phyloP scores from a whole-genome alignment of 2,329 filamentous ascomycete genomes.

The Fusarium chlamydosporum region DNA sequence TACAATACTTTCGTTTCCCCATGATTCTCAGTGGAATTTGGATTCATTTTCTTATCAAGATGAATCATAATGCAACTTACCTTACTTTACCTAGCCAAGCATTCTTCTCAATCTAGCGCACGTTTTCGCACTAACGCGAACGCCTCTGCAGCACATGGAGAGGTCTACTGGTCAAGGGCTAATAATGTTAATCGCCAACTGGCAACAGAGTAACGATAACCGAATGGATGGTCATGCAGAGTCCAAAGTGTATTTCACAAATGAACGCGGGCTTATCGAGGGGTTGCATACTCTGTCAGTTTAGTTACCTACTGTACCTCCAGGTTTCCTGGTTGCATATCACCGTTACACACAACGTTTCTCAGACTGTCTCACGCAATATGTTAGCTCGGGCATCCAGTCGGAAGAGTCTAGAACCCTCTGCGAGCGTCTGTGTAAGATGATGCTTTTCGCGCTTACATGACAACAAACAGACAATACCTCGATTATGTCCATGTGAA shows the following conservation, averaged over 20 bases:
- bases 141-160: constrained; percentile 42
- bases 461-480: background rate
- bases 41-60: constrained; percentile 10
- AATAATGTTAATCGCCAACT: constrained; percentile 18
- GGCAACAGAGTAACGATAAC: constrained; percentile 14
- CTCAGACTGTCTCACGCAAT: constrained; percentile 19
- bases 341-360: constrained; percentile 16
- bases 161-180: constrained; percentile 39
- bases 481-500: background rate
- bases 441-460: constrained; percentile 9
- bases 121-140: constrained; percentile 43
- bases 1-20: background rate
- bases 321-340: constrained; percentile 10
- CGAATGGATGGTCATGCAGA: background rate
- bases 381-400: constrained; percentile 25
- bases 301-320: background rate
- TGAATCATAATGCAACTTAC: constrained; percentile 12
- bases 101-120: constrained; percentile 18
- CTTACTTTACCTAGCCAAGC: constrained; percentile 15
- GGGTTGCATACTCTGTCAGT: background rate
- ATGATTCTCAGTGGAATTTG: background rate
- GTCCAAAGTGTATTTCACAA: background rate
- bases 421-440: constrained; percentile 14
- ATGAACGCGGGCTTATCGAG: background rate
- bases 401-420: constrained; percentile 39